Evolutionary conservation across 257 asterid genomes (phyloP).

Genomic region (Catharanthus roseus): DNA sequence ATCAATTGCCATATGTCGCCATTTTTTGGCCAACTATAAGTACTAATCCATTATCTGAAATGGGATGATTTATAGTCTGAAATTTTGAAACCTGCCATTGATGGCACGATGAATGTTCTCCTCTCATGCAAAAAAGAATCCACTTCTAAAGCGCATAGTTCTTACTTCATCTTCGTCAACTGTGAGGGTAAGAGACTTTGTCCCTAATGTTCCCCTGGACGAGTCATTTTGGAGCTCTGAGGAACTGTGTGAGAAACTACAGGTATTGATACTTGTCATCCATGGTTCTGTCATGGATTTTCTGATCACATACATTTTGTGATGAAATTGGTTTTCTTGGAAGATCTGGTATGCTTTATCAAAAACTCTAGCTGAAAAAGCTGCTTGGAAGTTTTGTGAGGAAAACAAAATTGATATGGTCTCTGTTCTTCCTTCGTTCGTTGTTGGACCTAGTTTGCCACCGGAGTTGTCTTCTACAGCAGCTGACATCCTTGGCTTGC

Average conservation of each 20-base stretch:
- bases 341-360: slow-evolving; percentile 79
- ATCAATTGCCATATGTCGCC: neutral
- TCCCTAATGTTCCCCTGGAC: slow-evolving; percentile 44
- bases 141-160: slow-evolving; percentile 62
- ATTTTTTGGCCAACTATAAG: neutral
- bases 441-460: slow-evolving; percentile 75
- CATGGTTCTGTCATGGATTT: neutral
- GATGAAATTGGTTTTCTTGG: neutral
- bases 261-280: slow-evolving; percentile 29
- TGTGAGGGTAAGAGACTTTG: slow-evolving; percentile 54
- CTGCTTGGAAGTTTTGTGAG: slow-evolving; percentile 82
- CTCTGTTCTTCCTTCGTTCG: slow-evolving; percentile 64
- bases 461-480: slow-evolving; percentile 62
- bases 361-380: slow-evolving; percentile 80
- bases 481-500: slow-evolving; percentile 75
- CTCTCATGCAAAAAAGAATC: slow-evolving; percentile 75
- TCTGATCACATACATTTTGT: neutral
- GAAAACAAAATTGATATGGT: slow-evolving; percentile 59
- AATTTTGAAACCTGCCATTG: slow-evolving; percentile 79
- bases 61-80: slow-evolving; percentile 33
- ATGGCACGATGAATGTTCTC: slow-evolving; percentile 81
- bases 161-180: slow-evolving; percentile 91
- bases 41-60: neutral
- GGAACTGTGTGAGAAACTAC: slow-evolving; percentile 53
- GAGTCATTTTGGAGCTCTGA: slow-evolving; percentile 86